Base-by-base conservation (phyloP, 2,329 filamentous ascomycete genomes). In the Verticillium klebahnii region DNA sequence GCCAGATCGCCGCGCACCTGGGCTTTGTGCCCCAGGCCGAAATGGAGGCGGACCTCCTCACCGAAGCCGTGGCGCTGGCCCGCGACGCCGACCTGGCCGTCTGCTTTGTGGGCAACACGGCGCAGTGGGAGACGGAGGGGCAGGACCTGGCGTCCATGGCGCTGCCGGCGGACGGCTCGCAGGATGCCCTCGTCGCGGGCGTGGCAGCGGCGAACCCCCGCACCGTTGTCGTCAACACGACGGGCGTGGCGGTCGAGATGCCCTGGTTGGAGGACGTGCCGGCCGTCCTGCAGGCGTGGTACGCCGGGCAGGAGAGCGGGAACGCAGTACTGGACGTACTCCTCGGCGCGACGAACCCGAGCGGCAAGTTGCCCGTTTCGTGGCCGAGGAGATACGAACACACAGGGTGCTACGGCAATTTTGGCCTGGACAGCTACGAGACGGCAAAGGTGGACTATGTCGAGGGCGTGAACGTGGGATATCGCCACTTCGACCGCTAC, bases 41-140 rank as follows among this genome's bases (percentile, higher is more conserved):
- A 3, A 36, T 36, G 34, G 34, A 84, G 67, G 70, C 83, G 31
- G 81, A 86, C 67, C 83, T 85, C 65, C 78, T 90, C n/a, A 80
- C 87, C 65, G 80, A 90, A 69, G 89, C 89, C 1, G 83, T 89
- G 3, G 80, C 84, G 23, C 78, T 81, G 2, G 89, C 89, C 8
- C 83, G 77, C 63, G 78, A 79, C 2, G 85, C 87, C 0, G 88
- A 91, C 68, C 85, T 89, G 15, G 89, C 88, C 2, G 77, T 92
- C 8, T 80, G 92, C 1, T 81, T 91, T 57, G 84, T 90, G 11
- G 89, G 89, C 1, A 78, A 91, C 1, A 89, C 91, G 70, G 85
- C 85, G 5, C 89, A 92, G 71, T 92, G 88, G 88, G 89, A 92
- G 70, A 89, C 88, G 2, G 89, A 91, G 72, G 89, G 89, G 1